These are phyloP conservation scores for Cucumis cinereus DNA, from an alignment of 306 rosid species.

Conservation along the genomic window DNA sequence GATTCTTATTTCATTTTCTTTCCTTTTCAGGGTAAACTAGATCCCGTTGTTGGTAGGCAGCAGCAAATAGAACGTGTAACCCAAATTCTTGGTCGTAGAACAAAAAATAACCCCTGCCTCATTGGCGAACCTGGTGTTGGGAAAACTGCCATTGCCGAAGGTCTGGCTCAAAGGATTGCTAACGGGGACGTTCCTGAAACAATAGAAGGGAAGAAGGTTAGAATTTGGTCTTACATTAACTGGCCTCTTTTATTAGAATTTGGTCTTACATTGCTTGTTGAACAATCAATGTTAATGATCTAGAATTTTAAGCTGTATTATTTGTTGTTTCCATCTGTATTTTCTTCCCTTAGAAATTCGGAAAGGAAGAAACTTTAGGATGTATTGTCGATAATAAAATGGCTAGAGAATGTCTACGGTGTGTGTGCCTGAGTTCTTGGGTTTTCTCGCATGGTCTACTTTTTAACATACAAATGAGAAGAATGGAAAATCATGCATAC, in stretches of 20 bases:
- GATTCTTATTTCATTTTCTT: neutral
- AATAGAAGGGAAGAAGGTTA: conserved; percentile 90
- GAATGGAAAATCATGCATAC: neutral
- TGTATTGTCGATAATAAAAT: neutral
- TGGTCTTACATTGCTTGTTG: neutral
- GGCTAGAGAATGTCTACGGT: neutral
- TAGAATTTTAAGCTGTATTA: neutral
- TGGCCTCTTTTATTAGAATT: neutral
- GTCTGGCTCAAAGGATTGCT: conserved; percentile 90
- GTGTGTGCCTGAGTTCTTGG: neutral
- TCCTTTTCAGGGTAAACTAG: conserved; percentile 63
- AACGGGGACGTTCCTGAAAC: conserved; percentile 95
- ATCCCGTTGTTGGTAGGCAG: conserved; percentile 96
- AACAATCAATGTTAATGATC: neutral
- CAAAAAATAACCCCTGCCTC: conserved; percentile 89
- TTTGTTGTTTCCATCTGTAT: neutral
- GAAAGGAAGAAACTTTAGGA: neutral
- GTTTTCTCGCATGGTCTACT: neutral
- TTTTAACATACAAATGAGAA: neutral
- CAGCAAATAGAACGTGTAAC: conserved; percentile 86
- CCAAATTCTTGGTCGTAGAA: conserved; percentile 84
- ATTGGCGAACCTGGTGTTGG: conserved; percentile 99
- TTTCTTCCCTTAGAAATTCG: neutral
- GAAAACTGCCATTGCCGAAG: conserved; percentile 95
- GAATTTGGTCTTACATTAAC: conserved; percentile 1